Evolutionary conservation across 345 rosid species (phyloP).

Genomic region (Carallia brachiata): DNA sequence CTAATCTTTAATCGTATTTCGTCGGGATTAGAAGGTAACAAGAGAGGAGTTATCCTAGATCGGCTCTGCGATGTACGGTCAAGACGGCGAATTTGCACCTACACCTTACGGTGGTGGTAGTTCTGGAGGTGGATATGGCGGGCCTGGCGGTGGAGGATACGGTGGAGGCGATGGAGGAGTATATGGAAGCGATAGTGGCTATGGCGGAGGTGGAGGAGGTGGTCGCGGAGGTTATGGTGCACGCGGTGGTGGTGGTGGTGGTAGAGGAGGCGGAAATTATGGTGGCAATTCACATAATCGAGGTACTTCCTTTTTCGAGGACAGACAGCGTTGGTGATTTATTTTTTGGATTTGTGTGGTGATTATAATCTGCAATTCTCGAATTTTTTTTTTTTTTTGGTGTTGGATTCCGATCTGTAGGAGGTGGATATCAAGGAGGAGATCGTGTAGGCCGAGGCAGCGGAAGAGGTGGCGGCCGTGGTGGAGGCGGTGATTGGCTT

Average conservation of each 20-base stretch:
- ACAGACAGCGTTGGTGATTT: background rate
- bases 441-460: slow-evolving; percentile 16
- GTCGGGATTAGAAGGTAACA: background rate
- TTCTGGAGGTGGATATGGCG: background rate
- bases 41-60: background rate
- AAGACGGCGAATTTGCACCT: background rate
- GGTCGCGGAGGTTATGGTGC: slow-evolving; percentile 40
- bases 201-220: slow-evolving; percentile 54
- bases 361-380: too few relatives aligned
- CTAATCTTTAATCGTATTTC: background rate
- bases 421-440: slow-evolving; percentile 7
- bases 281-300: slow-evolving; percentile 36
- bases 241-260: slow-evolving; percentile 43
- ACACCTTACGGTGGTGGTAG: background rate
- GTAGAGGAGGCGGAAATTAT: slow-evolving; percentile 5
- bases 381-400: background rate
- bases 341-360: background rate
- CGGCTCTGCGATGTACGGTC: slow-evolving; percentile 5
- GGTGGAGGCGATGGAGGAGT: slow-evolving; percentile 6
- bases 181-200: slow-evolving; percentile 36
- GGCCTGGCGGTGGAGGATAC: background rate
- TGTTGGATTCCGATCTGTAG: background rate
- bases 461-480: slow-evolving; percentile 44
- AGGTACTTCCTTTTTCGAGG: background rate
- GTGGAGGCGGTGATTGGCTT: background rate